Evolutionary conservation across 306 rosid genomes (phyloP).

Genomic region (Astragalus membranaceus): DNA sequence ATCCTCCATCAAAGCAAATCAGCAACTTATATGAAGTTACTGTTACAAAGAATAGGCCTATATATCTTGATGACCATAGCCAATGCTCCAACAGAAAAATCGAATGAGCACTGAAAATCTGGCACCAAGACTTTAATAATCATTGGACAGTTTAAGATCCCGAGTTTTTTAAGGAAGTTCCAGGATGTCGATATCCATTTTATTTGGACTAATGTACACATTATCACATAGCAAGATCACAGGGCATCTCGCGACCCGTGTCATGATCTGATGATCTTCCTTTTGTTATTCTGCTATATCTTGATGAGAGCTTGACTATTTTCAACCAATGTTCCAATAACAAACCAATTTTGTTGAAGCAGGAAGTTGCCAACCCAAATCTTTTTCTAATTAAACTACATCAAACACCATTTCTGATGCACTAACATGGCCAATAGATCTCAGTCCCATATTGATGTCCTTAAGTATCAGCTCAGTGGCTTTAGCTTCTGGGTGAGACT

Average conservation of each 20-base stretch:
- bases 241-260: not conserved
- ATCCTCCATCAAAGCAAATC: too few species aligned
- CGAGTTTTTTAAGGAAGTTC: not conserved
- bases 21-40: too few species aligned
- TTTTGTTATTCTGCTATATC: not conserved
- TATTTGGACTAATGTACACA: not conserved
- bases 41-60: too few species aligned
- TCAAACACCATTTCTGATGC: slow-evolving; percentile 31
- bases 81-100: too few species aligned
- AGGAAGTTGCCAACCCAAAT: not conserved
- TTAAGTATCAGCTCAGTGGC: slow-evolving; percentile 27
- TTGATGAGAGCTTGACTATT: not conserved
- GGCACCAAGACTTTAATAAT: not conserved
- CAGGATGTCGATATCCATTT: not conserved
- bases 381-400: not conserved
- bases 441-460: slow-evolving; percentile 21
- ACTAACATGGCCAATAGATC: slow-evolving; percentile 13
- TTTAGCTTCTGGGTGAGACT: slow-evolving; percentile 17
- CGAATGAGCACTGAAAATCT: not conserved
- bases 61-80: too few species aligned
- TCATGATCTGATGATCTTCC: not conserved
- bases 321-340: not conserved
- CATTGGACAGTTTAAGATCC: not conserved
- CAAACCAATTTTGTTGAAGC: not conserved
- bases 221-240: not conserved